Evolutionary conservation across 306 rosid species (phyloP).

Genomic region (Trifolium dubium): DNA sequence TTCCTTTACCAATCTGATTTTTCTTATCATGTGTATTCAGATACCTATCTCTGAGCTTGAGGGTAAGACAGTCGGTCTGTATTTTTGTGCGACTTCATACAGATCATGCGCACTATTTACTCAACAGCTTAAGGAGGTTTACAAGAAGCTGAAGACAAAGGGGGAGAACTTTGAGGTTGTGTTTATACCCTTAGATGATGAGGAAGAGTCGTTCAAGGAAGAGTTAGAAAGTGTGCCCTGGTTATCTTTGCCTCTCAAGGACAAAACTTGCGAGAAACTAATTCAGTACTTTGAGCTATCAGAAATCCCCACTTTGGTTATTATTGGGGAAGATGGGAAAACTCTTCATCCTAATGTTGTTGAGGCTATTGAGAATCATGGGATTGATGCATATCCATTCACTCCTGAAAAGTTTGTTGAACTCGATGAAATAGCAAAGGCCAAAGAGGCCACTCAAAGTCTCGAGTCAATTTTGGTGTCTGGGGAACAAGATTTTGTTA

Average conservation of each 20-base stretch:
- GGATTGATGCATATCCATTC: slow-evolving; percentile 69
- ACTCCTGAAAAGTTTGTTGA: slow-evolving; percentile 66
- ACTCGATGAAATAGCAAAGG: slow-evolving; percentile 62
- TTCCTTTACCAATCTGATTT: slow-evolving; percentile 16
- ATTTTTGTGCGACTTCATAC: slow-evolving; percentile 49
- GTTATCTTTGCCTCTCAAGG: slow-evolving; percentile 68
- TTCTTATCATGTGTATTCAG: slow-evolving; percentile 43
- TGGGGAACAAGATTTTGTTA: slow-evolving; percentile 56
- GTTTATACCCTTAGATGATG: slow-evolving; percentile 54
- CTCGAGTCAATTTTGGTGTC: slow-evolving; percentile 64
- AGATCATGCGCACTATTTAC: slow-evolving; percentile 46
- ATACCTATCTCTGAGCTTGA: slow-evolving; percentile 65
- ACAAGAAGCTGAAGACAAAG: slow-evolving; percentile 57
- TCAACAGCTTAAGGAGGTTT: slow-evolving; percentile 55
- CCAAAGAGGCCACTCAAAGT: slow-evolving; percentile 65
- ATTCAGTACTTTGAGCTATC: slow-evolving; percentile 58
- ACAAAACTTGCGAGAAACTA: slow-evolving; percentile 52
- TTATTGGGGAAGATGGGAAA: slow-evolving; percentile 75
- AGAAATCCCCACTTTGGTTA: slow-evolving; percentile 61
- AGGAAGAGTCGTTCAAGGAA: slow-evolving; percentile 56
- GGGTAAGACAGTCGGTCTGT: slow-evolving; percentile 69
- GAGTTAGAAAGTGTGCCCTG: slow-evolving; percentile 56
- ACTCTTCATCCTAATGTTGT: slow-evolving; percentile 58
- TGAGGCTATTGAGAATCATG: slow-evolving; percentile 65
- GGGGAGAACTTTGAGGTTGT: slow-evolving; percentile 74